phyloP scores from a whole-genome alignment of 163 green algal species.

The Scenedesmus sp. region DNA sequence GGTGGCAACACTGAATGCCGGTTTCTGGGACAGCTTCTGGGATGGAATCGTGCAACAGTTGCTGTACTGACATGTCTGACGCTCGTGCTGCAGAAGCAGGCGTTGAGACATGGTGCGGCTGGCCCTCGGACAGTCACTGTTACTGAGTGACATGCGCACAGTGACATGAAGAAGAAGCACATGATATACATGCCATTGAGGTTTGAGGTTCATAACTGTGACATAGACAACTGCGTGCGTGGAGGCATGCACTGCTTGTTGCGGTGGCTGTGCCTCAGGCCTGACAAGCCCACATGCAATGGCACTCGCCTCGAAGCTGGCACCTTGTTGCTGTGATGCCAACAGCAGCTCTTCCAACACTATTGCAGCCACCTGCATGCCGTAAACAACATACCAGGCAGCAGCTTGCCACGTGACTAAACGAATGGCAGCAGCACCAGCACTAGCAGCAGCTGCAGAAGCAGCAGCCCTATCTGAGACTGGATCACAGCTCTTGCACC shows the following conservation, averaged over 20 bases:
- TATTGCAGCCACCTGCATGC: conserved; percentile 69
- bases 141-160: too few relatives aligned
- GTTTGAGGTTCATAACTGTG: too few relatives aligned
- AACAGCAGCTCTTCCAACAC: conserved; percentile 79
- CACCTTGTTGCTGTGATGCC: conserved; percentile 57
- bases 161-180: too few relatives aligned
- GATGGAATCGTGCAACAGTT: too few relatives aligned
- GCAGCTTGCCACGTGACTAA: background rate
- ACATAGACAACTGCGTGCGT: background rate
- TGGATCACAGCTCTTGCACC: conserved; percentile 51
- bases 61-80: too few relatives aligned
- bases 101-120: too few relatives aligned
- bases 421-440: background rate
- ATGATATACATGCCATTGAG: too few relatives aligned
- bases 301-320: conserved; percentile 79
- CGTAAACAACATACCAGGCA: background rate
- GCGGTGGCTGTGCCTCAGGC: conserved; percentile 11
- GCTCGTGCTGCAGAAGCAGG: too few relatives aligned
- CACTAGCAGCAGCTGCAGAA: background rate
- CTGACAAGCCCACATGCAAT: background rate
- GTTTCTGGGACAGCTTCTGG: too few relatives aligned
- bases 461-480: background rate
- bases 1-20: too few relatives aligned
- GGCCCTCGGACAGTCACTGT: too few relatives aligned
- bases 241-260: background rate